Percentiles rank a stretch among this genome's conserved stretches.
Conservation (phyloP, 2,329 filamentous ascomycete genomes). For the Coleophoma crateriformis region DNA sequence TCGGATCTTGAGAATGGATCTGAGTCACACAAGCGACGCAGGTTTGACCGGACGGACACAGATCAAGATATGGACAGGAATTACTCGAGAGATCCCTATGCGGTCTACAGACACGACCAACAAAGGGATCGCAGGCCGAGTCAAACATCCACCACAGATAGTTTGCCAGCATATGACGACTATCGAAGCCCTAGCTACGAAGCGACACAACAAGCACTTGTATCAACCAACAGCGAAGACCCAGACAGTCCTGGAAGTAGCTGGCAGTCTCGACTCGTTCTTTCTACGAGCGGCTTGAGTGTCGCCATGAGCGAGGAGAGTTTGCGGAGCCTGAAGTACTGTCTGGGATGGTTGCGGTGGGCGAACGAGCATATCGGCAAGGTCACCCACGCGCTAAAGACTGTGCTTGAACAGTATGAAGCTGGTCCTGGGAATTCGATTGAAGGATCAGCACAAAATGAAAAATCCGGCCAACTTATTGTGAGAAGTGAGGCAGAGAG, state of each 20-base stretch:
- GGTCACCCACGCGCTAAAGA: conserved; percentile 68
- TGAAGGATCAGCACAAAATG: conserved; percentile 20
- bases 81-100: conserved; percentile 24
- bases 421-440: conserved; percentile 30
- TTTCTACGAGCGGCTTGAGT: conserved; percentile 85
- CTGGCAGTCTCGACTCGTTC: conserved; percentile 81
- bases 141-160: conserved; percentile 52
- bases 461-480: conserved; percentile 14
- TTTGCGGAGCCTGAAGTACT: conserved; percentile 77
- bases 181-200: conserved; percentile 70
- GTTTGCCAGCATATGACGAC: conserved; percentile 79
- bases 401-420: conserved; percentile 78
- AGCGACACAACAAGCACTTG: conserved; percentile 40
- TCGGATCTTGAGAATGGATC: conserved; percentile 41
- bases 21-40: conserved; percentile 52
- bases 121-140: conserved; percentile 21
- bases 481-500: conserved; percentile 20
- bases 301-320: conserved; percentile 90
- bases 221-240: conserved; percentile 25
- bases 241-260: conserved; percentile 19
- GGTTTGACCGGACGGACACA: conserved; percentile 41
- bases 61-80: conserved; percentile 25
- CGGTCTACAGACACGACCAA: conserved; percentile 17
- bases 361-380: conserved; percentile 77
- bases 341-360: conserved; percentile 72